Percentiles rank a stretch among this genome's conserved stretches.
phyloP scores from a whole-genome alignment of 129 eudicot species.

The Chrysanthemum lavandulifolium region DNA sequence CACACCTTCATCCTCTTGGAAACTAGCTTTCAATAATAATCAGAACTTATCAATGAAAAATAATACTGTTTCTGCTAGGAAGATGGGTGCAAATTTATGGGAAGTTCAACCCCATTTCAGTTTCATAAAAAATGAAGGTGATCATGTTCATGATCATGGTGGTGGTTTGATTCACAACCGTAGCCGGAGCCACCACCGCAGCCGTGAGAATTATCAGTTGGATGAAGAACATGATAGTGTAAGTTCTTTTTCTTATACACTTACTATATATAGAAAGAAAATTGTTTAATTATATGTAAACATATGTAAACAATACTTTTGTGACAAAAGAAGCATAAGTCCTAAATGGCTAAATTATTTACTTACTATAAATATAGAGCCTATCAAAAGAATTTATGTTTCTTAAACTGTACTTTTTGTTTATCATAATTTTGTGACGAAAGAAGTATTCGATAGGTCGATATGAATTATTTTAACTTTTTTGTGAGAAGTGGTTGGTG shows the following conservation, averaged over 20 bases:
- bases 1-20: conserved; percentile 79
- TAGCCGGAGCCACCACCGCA: conserved; percentile 25
- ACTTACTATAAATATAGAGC: too few species aligned
- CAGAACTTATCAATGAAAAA: conserved; percentile 28
- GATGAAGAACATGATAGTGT: conserved; percentile 19
- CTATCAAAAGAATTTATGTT: too few species aligned
- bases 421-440: too few species aligned
- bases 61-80: conserved; percentile 49
- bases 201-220: neutral
- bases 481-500: too few species aligned
- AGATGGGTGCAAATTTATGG: conserved; percentile 66
- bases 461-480: too few species aligned
- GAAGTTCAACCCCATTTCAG: conserved; percentile 44
- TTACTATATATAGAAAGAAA: neutral
- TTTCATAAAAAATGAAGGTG: conserved; percentile 3
- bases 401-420: too few species aligned
- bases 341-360: too few species aligned
- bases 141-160: conserved; percentile 4
- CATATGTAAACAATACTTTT: neutral
- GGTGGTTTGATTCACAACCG: conserved; percentile 25
- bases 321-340: too few species aligned
- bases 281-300: neutral
- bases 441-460: too few species aligned
- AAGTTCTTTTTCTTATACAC: neutral
- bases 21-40: conserved; percentile 32